A percentile compares a stretch with the other conserved stretches of the same genome.
phyloP scores from a whole-genome alignment of 805 yeast genomes.

The Trichomonascus vanleenenianus region DNA sequence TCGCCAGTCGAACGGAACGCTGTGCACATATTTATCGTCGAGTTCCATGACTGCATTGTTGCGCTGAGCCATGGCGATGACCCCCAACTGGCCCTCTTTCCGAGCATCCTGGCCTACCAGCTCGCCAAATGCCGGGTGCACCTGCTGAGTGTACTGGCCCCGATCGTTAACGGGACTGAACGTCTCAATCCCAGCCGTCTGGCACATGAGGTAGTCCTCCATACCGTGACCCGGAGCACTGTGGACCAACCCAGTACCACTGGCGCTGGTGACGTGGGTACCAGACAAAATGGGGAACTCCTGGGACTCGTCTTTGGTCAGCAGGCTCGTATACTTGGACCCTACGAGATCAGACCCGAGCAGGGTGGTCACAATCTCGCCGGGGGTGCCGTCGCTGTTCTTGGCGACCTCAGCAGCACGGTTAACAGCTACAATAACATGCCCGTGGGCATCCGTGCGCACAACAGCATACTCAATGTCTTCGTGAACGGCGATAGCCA shows the following conservation, averaged over 20 bases:
- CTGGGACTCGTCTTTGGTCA: slow-evolving; percentile 23
- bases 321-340: slow-evolving; percentile 48
- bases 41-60: slow-evolving; percentile 41
- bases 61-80: slow-evolving; percentile 38
- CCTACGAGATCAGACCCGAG: slow-evolving; percentile 38
- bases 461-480: slow-evolving; percentile 51
- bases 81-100: slow-evolving; percentile 43
- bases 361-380: slow-evolving; percentile 21
- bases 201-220: slow-evolving; percentile 78
- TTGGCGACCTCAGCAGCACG: slow-evolving; percentile 35
- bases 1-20: slow-evolving; percentile 97
- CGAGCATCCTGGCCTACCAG: slow-evolving; percentile 57
- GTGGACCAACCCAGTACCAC: slow-evolving; percentile 96
- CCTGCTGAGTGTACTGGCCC: slow-evolving; percentile 50
- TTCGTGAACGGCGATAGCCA: slow-evolving; percentile 68
- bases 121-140: slow-evolving; percentile 20
- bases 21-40: slow-evolving; percentile 54
- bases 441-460: slow-evolving; percentile 30
- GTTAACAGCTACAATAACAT: slow-evolving; percentile 49
- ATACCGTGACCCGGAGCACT: slow-evolving; percentile 97
- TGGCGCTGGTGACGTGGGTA: slow-evolving; percentile 65
- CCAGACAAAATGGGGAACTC: slow-evolving; percentile 64
- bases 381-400: slow-evolving; percentile 10
- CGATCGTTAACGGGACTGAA: slow-evolving; percentile 71
- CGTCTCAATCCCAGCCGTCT: slow-evolving; percentile 46